Percentiles rank a stretch among this genome's conserved stretches.
These are phyloP conservation scores for Trametopsis cervina DNA, from an alignment of 768 basidiomycete genomes.

Conservation along the genomic window DNA sequence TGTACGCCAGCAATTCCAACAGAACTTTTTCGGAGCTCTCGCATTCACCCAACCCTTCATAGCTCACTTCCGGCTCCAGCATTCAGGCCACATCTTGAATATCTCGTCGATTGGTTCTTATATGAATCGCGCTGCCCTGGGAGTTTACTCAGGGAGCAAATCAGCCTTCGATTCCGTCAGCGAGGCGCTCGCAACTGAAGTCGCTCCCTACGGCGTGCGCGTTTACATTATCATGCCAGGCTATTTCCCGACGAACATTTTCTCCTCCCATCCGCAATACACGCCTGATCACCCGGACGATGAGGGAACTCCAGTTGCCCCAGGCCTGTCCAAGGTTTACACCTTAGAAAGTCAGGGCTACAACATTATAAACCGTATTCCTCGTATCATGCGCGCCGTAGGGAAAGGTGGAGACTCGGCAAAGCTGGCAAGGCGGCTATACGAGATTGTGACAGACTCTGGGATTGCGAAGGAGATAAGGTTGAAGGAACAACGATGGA, in stretches of 20 bases:
- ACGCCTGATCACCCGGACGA: neutral
- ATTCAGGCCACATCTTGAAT: conserved; percentile 4
- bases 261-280: neutral
- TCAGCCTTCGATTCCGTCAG: conserved; percentile 2
- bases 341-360: conserved; percentile 9
- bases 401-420: conserved; percentile 1
- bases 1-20: conserved; percentile 4
- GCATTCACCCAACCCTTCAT: conserved; percentile 9
- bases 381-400: too few relatives aligned
- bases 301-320: neutral
- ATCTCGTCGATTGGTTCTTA: neutral
- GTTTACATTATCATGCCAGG: conserved; percentile 5
- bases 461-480: neutral
- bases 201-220: conserved; percentile 1
- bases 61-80: conserved; percentile 2
- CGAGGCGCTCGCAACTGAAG: conserved; percentile 1
- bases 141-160: conserved; percentile 1
- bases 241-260: conserved; percentile 3
- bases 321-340: conserved; percentile 3
- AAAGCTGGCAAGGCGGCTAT: conserved; percentile 4
- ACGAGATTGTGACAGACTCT: conserved; percentile 1
- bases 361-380: neutral
- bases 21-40: conserved; percentile 6
- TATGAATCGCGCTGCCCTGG: neutral
- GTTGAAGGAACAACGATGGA: conserved; percentile 1